phyloP scores from a whole-genome alignment of 31 red algal genomes.

The Asparagopsis taxiformis region DNA sequence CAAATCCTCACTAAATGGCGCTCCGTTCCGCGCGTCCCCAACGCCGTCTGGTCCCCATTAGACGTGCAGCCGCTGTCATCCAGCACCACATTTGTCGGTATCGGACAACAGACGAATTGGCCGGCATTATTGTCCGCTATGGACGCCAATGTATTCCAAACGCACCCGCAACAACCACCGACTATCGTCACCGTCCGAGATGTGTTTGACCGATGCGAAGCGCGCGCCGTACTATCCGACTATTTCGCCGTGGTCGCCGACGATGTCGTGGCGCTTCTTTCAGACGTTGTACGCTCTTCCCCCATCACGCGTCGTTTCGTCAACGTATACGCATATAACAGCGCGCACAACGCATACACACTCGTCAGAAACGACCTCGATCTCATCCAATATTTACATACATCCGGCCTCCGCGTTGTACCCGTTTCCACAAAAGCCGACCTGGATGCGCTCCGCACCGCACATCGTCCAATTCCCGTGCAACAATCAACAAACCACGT shows the following conservation, averaged over 20 bases:
- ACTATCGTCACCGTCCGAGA: constrained; percentile 69
- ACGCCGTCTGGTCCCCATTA: too few species aligned
- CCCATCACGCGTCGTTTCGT: constrained; percentile 38
- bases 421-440: constrained; percentile 36
- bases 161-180: too few species aligned
- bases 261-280: constrained; percentile 7
- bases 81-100: constrained; percentile 81
- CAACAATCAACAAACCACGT: constrained; percentile 93
- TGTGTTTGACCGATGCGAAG: constrained; percentile 61
- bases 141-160: constrained; percentile 27
- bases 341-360: constrained; percentile 6
- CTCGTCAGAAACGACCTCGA: constrained; percentile 68
- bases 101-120: constrained; percentile 63
- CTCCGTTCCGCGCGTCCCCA: too few species aligned
- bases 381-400: constrained; percentile 75
- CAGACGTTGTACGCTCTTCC: constrained; percentile 5
- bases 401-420: constrained; percentile 74
- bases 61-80: too few species aligned
- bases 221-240: too few species aligned
- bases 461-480: constrained; percentile 53
- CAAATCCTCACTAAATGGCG: too few species aligned
- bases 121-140: constrained; percentile 63
- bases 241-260: constrained; percentile 30
- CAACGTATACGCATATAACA: constrained; percentile 51
- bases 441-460: constrained; percentile 19